These are phyloP conservation scores for Singerocomus inundabilis DNA, from an alignment of 1,284 basidiomycete species.

Conservation along the genomic window DNA sequence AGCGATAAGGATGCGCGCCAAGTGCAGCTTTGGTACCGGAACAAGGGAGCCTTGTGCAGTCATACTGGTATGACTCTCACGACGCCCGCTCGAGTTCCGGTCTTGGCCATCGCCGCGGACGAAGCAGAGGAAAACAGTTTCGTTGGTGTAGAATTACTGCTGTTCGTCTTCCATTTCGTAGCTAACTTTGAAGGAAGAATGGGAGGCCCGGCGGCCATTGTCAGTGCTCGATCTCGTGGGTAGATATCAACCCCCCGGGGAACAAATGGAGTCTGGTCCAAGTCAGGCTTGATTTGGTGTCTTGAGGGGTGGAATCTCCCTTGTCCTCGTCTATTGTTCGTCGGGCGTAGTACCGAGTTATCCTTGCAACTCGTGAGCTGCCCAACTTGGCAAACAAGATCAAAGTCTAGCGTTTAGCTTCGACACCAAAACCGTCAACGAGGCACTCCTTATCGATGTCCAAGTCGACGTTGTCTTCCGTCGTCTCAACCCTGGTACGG, in stretches of 20 bases:
- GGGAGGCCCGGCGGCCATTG: background rate
- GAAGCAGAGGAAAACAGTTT: constrained; percentile 10
- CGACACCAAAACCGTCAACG: constrained; percentile 4
- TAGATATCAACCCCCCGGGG: background rate
- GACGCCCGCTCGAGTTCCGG: background rate
- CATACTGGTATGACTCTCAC: too few species aligned
- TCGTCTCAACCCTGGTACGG: constrained; percentile 82
- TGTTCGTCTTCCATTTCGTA: constrained; percentile 19
- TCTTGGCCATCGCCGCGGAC: constrained; percentile 23
- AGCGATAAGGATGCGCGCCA: too few species aligned
- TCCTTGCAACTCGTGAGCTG: background rate
- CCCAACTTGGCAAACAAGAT: constrained; percentile 19
- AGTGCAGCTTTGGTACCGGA: constrained; percentile 2
- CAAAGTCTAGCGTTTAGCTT: constrained; percentile 14
- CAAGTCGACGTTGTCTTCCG: constrained; percentile 62
- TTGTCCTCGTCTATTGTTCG: too few species aligned
- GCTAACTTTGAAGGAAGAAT: constrained; percentile 15
- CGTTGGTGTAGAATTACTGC: constrained; percentile 1
- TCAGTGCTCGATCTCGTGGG: constrained; percentile 1
- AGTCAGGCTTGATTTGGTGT: background rate
- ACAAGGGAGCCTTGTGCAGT: background rate
- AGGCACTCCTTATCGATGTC: constrained; percentile 19
- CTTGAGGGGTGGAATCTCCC: too few species aligned
- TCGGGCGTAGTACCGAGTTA: background rate
- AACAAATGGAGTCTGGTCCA: background rate